Evolutionary conservation across 2,329 filamentous ascomycete species (phyloP).

Genomic region (Alternaria novae-zelandiae): DNA sequence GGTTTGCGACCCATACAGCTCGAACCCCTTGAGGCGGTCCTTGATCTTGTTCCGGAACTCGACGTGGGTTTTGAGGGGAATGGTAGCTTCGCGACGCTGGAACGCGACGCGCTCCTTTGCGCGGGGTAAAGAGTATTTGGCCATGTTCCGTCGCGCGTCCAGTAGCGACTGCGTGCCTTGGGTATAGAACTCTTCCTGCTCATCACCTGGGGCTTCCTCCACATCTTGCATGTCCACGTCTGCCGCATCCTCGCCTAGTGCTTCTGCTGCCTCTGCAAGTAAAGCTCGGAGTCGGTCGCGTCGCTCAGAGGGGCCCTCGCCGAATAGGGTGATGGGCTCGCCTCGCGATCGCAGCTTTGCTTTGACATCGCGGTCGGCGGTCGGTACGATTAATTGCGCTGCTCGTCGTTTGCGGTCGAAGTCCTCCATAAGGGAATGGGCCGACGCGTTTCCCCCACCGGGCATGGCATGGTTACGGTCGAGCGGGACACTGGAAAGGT

Average conservation of each 20-base stretch:
- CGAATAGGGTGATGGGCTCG: constrained; percentile 94
- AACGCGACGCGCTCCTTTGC: constrained; percentile 78
- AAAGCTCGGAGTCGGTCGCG: constrained; percentile 86
- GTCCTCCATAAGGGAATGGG: constrained; percentile 82
- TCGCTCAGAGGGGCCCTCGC: constrained; percentile 83
- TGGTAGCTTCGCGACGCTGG: constrained; percentile 80
- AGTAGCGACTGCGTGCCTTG: constrained; percentile 77
- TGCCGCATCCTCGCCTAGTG: constrained; percentile 58
- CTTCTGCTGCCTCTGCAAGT: constrained; percentile 74
- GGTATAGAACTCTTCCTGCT: constrained; percentile 88
- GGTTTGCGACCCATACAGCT: constrained; percentile 91
- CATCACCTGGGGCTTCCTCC: constrained; percentile 63
- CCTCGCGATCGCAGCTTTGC: constrained; percentile 73
- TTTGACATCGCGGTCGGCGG: constrained; percentile 87
- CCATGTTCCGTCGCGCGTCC: constrained; percentile 78
- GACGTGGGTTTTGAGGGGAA: constrained; percentile 86
- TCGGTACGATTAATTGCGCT: constrained; percentile 88
- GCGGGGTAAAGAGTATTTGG: constrained; percentile 80
- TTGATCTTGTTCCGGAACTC: constrained; percentile 91
- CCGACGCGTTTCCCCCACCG: constrained; percentile 77
- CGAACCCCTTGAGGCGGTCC: constrained; percentile 79
- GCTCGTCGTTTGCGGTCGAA: constrained; percentile 91
- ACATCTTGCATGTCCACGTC: constrained; percentile 59
- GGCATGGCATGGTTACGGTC: constrained; percentile 88
- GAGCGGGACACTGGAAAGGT: constrained; percentile 67